Conservation (phyloP, 2,329 filamentous ascomycete species). For the Aspergillus bombycis region DNA sequence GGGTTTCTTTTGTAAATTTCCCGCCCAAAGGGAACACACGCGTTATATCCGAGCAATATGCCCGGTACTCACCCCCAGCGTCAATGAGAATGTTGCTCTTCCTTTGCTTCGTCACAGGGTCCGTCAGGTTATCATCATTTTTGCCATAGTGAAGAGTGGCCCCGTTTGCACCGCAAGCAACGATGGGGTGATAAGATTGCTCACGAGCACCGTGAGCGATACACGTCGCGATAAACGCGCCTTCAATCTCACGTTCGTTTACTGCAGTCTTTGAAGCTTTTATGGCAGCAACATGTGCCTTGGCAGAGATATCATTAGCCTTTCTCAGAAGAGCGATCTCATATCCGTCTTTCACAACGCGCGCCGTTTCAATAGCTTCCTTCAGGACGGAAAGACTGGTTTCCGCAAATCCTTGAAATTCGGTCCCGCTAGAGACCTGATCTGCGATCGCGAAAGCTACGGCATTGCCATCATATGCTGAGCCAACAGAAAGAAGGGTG, state of each 20-base stretch:
- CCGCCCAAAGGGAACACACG: slow-evolving; percentile 81
- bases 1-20: slow-evolving; percentile 68
- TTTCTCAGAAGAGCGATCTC: slow-evolving; percentile 80
- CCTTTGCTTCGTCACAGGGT: slow-evolving; percentile 41
- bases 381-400: slow-evolving; percentile 65
- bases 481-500: slow-evolving; percentile 59
- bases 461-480: slow-evolving; percentile 40
- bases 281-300: slow-evolving; percentile 75
- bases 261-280: slow-evolving; percentile 62
- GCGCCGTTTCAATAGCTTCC: slow-evolving; percentile 75
- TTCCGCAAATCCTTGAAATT: slow-evolving; percentile 70
- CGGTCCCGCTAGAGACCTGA: slow-evolving; percentile 72
- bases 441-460: slow-evolving; percentile 76
- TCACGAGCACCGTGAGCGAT: slow-evolving; percentile 71
- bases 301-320: slow-evolving; percentile 77
- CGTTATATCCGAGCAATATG: slow-evolving; percentile 89
- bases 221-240: slow-evolving; percentile 73
- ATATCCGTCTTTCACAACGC: slow-evolving; percentile 82
- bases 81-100: slow-evolving; percentile 81
- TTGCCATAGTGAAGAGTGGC: slow-evolving; percentile 83
- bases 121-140: slow-evolving; percentile 73
- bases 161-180: slow-evolving; percentile 79
- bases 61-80: slow-evolving; percentile 80
- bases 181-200: slow-evolving; percentile 89
- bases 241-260: slow-evolving; percentile 84